A percentile compares a stretch with the other conserved stretches of the same genome.
Conservation (phyloP, 2,329 filamentous ascomycete genomes). For the Daldinia sp. region DNA sequence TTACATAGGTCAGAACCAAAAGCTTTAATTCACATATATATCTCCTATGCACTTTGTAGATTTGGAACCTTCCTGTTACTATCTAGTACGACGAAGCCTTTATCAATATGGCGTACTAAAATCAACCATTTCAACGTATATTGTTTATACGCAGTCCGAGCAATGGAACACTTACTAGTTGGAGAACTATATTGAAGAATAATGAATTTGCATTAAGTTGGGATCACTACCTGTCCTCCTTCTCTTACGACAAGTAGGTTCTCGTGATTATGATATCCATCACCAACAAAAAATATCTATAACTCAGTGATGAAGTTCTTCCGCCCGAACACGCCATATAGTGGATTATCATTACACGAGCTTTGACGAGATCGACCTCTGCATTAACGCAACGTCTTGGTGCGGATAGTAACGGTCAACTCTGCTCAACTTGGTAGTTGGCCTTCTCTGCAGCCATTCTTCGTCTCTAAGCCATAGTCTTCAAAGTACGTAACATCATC, state of each 20-base stretch:
- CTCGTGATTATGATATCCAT: not conserved
- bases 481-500: slow-evolving; percentile 17
- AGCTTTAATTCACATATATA: no score
- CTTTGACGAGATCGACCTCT: slow-evolving; percentile 15
- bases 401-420: slow-evolving; percentile 1
- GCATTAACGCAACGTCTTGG: slow-evolving; percentile 28
- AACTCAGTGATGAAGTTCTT: not conserved
- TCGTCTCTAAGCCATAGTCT: slow-evolving; percentile 9
- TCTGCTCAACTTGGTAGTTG: slow-evolving; percentile 23
- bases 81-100: not conserved
- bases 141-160: not conserved
- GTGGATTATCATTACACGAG: slow-evolving; percentile 13
- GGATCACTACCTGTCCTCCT: not conserved
- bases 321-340: not conserved
- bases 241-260: no score
- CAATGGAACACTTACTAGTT: not conserved
- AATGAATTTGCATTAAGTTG: no score
- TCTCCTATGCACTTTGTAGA: not conserved
- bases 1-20: not conserved
- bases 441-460: slow-evolving; percentile 9
- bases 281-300: not conserved
- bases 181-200: no score
- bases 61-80: not conserved
- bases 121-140: not conserved
- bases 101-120: not conserved